Percentiles rank a stretch among this genome's conserved stretches.
Conservation (phyloP, 2,329 filamentous ascomycete species). For the Talaromyces amestolkiae region DNA sequence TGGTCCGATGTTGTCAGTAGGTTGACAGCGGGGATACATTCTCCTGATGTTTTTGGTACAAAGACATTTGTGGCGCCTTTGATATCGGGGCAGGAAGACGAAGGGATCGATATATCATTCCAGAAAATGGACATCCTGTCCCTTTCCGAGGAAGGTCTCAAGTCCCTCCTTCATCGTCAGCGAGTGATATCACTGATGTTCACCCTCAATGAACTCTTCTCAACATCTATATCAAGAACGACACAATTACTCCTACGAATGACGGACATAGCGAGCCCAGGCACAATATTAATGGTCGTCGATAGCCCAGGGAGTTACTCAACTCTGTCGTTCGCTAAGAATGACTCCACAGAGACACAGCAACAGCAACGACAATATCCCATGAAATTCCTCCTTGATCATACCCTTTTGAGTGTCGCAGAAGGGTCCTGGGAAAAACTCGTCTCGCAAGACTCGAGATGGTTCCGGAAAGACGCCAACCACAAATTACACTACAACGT, state of each 20-base stretch:
- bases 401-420: slow-evolving; percentile 63
- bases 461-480: slow-evolving; percentile 70
- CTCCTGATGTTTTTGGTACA: slow-evolving; percentile 29
- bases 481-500: slow-evolving; percentile 71
- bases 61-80: slow-evolving; percentile 33
- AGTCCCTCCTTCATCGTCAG: slow-evolving; percentile 31
- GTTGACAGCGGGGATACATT: slow-evolving; percentile 57
- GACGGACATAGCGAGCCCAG: slow-evolving; percentile 56
- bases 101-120: slow-evolving; percentile 40
- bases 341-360: slow-evolving; percentile 20
- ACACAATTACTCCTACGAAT: slow-evolving; percentile 72
- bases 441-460: slow-evolving; percentile 71
- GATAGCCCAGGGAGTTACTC: slow-evolving; percentile 95
- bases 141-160: slow-evolving; percentile 38
- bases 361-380: slow-evolving; percentile 65
- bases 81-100: slow-evolving; percentile 16
- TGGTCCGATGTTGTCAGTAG: slow-evolving; percentile 65
- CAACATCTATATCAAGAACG: slow-evolving; percentile 68
- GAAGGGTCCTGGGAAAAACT: slow-evolving; percentile 68
- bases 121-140: slow-evolving; percentile 53
- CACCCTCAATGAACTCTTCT: slow-evolving; percentile 93
- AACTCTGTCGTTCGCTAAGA: slow-evolving; percentile 67
- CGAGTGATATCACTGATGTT: slow-evolving; percentile 80
- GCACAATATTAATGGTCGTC: slow-evolving; percentile 74
- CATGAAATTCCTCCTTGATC: slow-evolving; percentile 89